phyloP scores from a whole-genome alignment of 2,329 filamentous ascomycete species.

The Penicillium sp. region DNA sequence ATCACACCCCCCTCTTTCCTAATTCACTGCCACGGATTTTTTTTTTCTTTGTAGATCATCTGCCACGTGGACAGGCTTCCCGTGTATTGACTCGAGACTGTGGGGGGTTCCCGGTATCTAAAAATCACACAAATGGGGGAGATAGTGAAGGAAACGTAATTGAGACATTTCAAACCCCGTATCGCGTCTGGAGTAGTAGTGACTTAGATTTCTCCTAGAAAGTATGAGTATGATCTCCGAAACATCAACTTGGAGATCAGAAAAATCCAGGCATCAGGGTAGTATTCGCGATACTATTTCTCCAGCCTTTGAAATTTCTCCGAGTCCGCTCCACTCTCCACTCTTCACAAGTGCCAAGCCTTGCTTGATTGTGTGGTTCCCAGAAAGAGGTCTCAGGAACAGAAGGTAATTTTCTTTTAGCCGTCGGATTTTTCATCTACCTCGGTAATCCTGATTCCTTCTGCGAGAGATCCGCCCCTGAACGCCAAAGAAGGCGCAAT shows the following conservation, averaged over 20 bases:
- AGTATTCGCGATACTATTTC: too few relatives aligned
- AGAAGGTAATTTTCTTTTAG: not conserved
- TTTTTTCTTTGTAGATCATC: constrained; percentile 12
- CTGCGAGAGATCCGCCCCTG: not conserved
- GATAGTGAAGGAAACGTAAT: too few relatives aligned
- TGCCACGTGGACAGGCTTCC: constrained; percentile 11
- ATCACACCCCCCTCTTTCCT: not conserved
- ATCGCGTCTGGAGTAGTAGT: too few relatives aligned
- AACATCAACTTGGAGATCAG: too few relatives aligned
- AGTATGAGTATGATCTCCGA: too few relatives aligned
- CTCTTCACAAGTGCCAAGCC: not conserved
- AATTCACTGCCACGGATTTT: not conserved
- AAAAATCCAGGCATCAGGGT: too few relatives aligned
- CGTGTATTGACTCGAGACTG: not conserved
- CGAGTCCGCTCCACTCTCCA: not conserved
- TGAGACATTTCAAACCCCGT: too few relatives aligned
- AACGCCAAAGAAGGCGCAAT: constrained; percentile 1
- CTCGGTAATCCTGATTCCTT: too few relatives aligned
- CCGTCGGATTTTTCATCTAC: not conserved
- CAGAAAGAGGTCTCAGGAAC: constrained; percentile 11
- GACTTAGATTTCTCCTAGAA: too few relatives aligned
- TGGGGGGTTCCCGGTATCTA: not conserved
- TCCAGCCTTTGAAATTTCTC: not conserved
- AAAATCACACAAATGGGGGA: not conserved
- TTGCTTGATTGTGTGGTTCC: not conserved